Conservation (phyloP, 2,329 filamentous ascomycete genomes). For the Aspergillus bombycis region DNA sequence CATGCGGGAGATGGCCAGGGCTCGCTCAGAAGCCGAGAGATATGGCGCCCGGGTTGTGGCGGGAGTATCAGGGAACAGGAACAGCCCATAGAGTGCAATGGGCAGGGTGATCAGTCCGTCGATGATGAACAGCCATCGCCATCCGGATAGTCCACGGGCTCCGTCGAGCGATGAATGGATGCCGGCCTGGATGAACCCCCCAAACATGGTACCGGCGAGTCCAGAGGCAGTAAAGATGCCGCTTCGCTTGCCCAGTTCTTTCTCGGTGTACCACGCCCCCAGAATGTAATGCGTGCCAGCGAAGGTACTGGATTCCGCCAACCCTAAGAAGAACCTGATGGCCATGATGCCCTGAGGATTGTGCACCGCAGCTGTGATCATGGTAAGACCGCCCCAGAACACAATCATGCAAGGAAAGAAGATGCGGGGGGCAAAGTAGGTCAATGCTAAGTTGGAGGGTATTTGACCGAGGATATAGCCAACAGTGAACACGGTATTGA, state of each 20-base stretch:
- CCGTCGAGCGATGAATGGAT: constrained; percentile 36
- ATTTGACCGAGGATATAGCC: constrained; percentile 30
- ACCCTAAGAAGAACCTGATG: constrained; percentile 43
- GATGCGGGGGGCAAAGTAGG: constrained; percentile 29
- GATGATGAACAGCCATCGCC: constrained; percentile 45
- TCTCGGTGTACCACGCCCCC: constrained; percentile 48
- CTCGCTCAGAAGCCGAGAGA: constrained; percentile 34
- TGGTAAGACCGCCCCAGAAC: constrained; percentile 36
- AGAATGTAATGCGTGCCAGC: constrained; percentile 43
- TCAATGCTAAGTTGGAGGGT: constrained; percentile 29
- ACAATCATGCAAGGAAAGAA: constrained; percentile 35
- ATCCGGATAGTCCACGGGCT: constrained; percentile 32
- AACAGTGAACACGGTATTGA: constrained; percentile 31
- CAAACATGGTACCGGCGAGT: constrained; percentile 41
- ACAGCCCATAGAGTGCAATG: constrained; percentile 48
- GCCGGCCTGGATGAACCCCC: constrained; percentile 40
- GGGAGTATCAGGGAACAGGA: constrained; percentile 45
- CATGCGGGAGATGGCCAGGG: constrained; percentile 35
- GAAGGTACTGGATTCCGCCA: constrained; percentile 38
- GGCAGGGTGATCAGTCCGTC: constrained; percentile 48
- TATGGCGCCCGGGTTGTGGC: constrained; percentile 40
- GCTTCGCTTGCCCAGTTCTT: constrained; percentile 41
- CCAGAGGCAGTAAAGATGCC: constrained; percentile 41
- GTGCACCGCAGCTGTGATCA: constrained; percentile 34
- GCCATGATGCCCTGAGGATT: constrained; percentile 36